These are phyloP conservation scores for Prunus salicina DNA, from an alignment of 306 rosid species.

Conservation along the genomic window DNA sequence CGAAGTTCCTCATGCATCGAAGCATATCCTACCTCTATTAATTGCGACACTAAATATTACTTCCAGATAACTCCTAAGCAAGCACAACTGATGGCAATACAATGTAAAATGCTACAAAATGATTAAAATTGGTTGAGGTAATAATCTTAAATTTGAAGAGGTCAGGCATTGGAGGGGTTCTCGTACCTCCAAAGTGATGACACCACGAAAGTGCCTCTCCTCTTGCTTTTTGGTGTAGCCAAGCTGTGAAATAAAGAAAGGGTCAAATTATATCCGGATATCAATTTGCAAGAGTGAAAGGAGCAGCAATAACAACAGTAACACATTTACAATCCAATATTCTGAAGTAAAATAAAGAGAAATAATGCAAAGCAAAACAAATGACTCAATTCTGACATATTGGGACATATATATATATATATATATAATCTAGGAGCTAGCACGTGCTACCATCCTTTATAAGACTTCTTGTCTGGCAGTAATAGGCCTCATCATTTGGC, in stretches of 20 bases:
- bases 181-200: no score
- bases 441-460: not conserved
- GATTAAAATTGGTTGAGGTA: not conserved
- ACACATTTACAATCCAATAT: not conserved
- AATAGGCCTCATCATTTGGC: no score
- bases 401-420: not conserved
- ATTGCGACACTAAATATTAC: not conserved
- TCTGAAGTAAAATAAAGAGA: not conserved
- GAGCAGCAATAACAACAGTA: not conserved
- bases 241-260: conserved; percentile 53
- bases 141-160: no score
- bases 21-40: no score
- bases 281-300: not conserved
- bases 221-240: conserved; percentile 18
- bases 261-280: conserved; percentile 8
- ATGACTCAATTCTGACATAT: not conserved
- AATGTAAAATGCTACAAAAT: not conserved
- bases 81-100: not conserved
- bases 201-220: no score
- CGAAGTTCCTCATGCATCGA: no score
- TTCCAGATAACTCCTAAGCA: not conserved
- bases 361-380: not conserved
- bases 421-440: not conserved
- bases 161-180: no score
- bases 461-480: not conserved